phyloP scores from a whole-genome alignment of 257 asterid species.

The Solanum lycopersicoides region DNA sequence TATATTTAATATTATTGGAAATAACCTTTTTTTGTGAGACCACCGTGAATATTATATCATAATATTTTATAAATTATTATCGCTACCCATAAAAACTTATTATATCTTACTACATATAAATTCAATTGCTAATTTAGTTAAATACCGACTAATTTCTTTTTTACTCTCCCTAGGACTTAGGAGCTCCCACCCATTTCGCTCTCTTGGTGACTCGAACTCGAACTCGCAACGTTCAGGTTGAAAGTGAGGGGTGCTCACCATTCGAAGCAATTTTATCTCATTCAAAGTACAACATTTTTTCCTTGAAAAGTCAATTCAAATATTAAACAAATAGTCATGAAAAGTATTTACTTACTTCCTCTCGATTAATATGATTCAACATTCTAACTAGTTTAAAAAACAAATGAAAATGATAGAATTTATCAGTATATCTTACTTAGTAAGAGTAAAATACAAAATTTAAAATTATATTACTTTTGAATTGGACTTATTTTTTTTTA shows the following conservation, averaged over 20 bases:
- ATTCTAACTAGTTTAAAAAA: not conserved
- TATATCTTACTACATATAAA: too few relatives aligned
- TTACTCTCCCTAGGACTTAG: too few relatives aligned
- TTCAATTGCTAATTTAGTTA: too few relatives aligned
- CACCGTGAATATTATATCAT: too few relatives aligned
- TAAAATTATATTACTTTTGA: not conserved
- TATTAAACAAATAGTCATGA: not conserved
- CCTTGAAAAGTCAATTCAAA: not conserved
- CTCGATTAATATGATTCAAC: not conserved
- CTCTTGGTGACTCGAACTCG: too few relatives aligned
- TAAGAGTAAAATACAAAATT: not conserved
- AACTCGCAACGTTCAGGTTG: too few relatives aligned
- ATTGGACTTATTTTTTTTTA: fast-evolving
- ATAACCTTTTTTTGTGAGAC: not conserved
- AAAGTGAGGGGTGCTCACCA: too few relatives aligned
- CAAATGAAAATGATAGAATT: not conserved
- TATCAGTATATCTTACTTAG: not conserved
- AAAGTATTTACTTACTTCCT: not conserved
- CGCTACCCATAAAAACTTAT: too few relatives aligned
- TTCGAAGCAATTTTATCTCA: too few relatives aligned
- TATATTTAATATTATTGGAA: not conserved
- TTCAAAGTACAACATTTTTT: not conserved
- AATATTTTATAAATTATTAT: too few relatives aligned
- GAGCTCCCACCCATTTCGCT: too few relatives aligned
- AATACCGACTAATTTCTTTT: too few relatives aligned